phyloP scores from a whole-genome alignment of 108 stramenopile genomes.

The Skeletonema menzelii region DNA sequence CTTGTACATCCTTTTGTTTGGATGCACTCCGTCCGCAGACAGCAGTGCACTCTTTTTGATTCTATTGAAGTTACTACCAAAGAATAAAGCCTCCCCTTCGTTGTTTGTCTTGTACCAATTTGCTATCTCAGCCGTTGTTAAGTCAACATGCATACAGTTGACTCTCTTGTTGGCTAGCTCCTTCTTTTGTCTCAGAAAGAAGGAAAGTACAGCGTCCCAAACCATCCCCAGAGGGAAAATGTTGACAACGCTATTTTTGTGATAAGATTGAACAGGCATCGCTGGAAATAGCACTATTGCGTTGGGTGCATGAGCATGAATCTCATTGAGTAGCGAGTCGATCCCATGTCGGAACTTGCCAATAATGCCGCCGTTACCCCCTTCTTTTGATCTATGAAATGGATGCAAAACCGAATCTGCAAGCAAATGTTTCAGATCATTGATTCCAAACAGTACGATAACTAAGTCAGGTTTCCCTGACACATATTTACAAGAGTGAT shows the following conservation, averaged over 20 bases:
- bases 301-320: slow-evolving; percentile 46
- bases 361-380: slow-evolving; percentile 7
- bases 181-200: slow-evolving; percentile 73
- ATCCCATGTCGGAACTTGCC: slow-evolving; percentile 49
- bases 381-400: neutral
- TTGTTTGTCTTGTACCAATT: slow-evolving; percentile 48
- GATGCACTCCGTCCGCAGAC: slow-evolving; percentile 69
- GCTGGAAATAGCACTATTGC: slow-evolving; percentile 56
- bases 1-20: slow-evolving; percentile 60
- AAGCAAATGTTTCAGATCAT: slow-evolving; percentile 63
- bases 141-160: slow-evolving; percentile 52
- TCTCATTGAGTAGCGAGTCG: slow-evolving; percentile 44
- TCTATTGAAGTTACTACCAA: neutral
- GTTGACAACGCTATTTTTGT: slow-evolving; percentile 62
- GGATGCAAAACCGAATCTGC: slow-evolving; percentile 33
- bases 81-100: slow-evolving; percentile 21
- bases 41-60: slow-evolving; percentile 18
- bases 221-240: slow-evolving; percentile 65
- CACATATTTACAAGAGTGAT: slow-evolving; percentile 1
- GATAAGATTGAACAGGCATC: slow-evolving; percentile 62
- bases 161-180: slow-evolving; percentile 36
- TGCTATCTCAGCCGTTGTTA: slow-evolving; percentile 47
- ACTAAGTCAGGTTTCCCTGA: slow-evolving; percentile 56
- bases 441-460: slow-evolving; percentile 65
- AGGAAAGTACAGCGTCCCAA: slow-evolving; percentile 58